These are phyloP conservation scores for Henningerozyma blattae DNA, from an alignment of 805 yeast genomes.

Conservation along the genomic window DNA sequence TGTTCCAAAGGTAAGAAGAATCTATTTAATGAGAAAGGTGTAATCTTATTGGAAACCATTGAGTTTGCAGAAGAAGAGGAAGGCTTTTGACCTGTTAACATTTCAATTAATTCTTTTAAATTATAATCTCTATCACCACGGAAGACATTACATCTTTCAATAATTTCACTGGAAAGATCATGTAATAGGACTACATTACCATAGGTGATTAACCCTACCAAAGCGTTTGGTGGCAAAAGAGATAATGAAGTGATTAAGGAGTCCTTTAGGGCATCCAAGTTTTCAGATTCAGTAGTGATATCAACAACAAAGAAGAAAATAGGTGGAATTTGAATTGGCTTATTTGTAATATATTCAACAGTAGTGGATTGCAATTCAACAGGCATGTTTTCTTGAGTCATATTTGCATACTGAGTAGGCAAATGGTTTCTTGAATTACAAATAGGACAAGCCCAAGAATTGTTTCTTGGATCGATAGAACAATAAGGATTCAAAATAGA, in stretches of 20 bases:
- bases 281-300: constrained; percentile 81
- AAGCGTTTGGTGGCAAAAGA: constrained; percentile 78
- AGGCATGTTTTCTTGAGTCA: constrained; percentile 69
- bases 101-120: constrained; percentile 41
- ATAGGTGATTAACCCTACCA: constrained; percentile 71
- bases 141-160: constrained; percentile 69
- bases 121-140: constrained; percentile 81
- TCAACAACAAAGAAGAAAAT: constrained; percentile 79
- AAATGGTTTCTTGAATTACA: constrained; percentile 70
- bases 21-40: constrained; percentile 39
- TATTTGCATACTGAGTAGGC: constrained; percentile 70
- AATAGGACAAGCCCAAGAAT: constrained; percentile 76
- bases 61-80: constrained; percentile 17
- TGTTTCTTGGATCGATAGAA: constrained; percentile 61
- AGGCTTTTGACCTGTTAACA: constrained; percentile 47
- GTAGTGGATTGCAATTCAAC: constrained; percentile 68
- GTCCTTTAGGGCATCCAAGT: constrained; percentile 72
- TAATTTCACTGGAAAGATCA: constrained; percentile 57
- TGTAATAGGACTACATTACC: constrained; percentile 89
- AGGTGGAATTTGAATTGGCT: constrained; percentile 78
- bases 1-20: constrained; percentile 64
- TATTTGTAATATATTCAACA: constrained; percentile 71
- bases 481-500: constrained; percentile 82
- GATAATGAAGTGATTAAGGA: constrained; percentile 63
- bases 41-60: constrained; percentile 18